Base-by-base conservation (phyloP, 257 asterid species). In the Nicotiana tabacum region DNA sequence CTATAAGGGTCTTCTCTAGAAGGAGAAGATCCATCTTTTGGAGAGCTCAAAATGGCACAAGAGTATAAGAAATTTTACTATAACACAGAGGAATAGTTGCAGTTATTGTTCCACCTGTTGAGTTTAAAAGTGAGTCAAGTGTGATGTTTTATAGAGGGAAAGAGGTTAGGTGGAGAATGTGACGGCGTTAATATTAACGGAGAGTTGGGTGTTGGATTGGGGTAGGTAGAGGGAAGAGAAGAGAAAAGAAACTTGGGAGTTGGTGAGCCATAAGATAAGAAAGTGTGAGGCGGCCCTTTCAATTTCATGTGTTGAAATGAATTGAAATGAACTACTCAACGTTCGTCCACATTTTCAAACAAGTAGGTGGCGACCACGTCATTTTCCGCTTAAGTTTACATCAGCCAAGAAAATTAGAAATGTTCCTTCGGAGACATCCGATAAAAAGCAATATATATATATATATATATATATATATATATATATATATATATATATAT, bases 21-120 rank as follows among this genome's bases (percentile, higher is more conserved):
- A 93, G 87, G 85, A 91, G 89, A 62, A 92, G 95, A 87, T 91
- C 96, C 98, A 95, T 93, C 37, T 43, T 30, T 10, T 18, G 51
- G 35, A 33, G 5, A 3, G 51, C 51, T 43, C 51, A 43, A 43
- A 43, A 43, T 43, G 51, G 51, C 51, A 43, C 0, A 43, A 43
- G 12, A 43, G 11, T 43, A 8, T 43, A 43, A 43, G 8, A 32
- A 32, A 32, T 32, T 32, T 39, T 48, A 24, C 27, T 24, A 21
- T 16, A 18, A 18, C 9, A 57, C 32, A 30, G 32, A 37, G 60
- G 58, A 13, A 15, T 13, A 13, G 18, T 53, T 13, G 58, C 58
- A 53, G 58, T 3, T 43, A 43, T 53, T 53, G 18, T 53, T 53
- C 16, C 58, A 53, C 57, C 57, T 51, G 57, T 13, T 51, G 57